Percentiles rank a stretch among this genome's conserved stretches.
These are phyloP conservation scores for Pleurotus giganteus DNA, from an alignment of 768 basidiomycete species.

Conservation along the genomic window DNA sequence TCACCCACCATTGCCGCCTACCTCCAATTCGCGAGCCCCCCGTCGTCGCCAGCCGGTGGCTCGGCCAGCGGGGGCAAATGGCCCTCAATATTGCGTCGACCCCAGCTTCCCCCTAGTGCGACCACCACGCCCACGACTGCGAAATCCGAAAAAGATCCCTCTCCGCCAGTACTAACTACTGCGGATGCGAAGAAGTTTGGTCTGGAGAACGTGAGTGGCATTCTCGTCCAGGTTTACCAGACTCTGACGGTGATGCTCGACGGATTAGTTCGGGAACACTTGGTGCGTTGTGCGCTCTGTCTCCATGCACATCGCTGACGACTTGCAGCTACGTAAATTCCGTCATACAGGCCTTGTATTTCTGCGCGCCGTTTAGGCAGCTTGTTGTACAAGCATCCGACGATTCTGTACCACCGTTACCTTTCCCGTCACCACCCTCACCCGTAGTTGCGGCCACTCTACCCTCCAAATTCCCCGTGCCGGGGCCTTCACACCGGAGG, in stretches of 20 bases:
- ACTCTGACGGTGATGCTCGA: constrained; percentile 11
- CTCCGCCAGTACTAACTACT: constrained; percentile 38
- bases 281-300: constrained; percentile 59
- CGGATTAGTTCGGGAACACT: constrained; percentile 86
- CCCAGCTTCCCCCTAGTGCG: constrained; percentile 17
- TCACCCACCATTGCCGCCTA: constrained; percentile 8
- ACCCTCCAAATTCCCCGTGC: neutral
- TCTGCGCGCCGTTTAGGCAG: constrained; percentile 90
- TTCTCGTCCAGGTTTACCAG: constrained; percentile 2
- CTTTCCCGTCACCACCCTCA: constrained; percentile 18
- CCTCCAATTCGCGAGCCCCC: constrained; percentile 10
- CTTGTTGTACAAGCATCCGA: constrained; percentile 75
- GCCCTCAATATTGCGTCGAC: constrained; percentile 33
- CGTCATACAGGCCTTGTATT: constrained; percentile 96
- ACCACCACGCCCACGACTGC: constrained; percentile 16
- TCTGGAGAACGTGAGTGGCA: constrained; percentile 84
- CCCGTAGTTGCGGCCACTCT: constrained; percentile 27
- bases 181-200: constrained; percentile 90
- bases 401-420: constrained; percentile 36
- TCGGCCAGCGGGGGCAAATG: constrained; percentile 33
- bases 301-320: constrained; percentile 5
- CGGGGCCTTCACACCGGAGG: constrained; percentile 49
- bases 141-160: constrained; percentile 25
- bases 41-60: constrained; percentile 3
- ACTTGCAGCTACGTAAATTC: constrained; percentile 89